phyloP scores from a whole-genome alignment of 257 asterid species.

The Hygrophila difformis region DNA sequence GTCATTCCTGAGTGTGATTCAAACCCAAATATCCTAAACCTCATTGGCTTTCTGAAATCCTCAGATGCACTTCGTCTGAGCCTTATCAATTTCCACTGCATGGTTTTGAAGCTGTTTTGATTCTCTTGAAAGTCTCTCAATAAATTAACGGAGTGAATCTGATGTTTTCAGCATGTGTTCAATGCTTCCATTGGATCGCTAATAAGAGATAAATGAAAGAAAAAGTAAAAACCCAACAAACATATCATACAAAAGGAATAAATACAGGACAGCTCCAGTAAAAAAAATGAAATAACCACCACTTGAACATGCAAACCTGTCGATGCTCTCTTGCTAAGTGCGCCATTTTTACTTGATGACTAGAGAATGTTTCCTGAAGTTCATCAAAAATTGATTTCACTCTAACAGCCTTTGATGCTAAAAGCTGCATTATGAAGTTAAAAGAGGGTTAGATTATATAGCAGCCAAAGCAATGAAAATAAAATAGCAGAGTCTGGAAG shows the following conservation, averaged over 20 bases:
- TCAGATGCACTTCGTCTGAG: conserved; percentile 38
- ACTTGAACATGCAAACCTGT: no score
- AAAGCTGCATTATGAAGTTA: conserved; percentile 27
- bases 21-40: conserved; percentile 56
- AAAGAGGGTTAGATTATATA: neutral
- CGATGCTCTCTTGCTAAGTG: no score
- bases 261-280: conserved; percentile 4
- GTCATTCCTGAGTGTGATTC: neutral
- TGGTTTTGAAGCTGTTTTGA: conserved; percentile 42
- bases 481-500: neutral
- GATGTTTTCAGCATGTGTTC: conserved; percentile 44
- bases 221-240: conserved; percentile 8
- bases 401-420: no score
- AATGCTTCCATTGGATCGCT: conserved; percentile 39
- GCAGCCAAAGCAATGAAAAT: conserved; percentile 1
- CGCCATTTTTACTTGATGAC: no score
- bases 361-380: no score
- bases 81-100: conserved; percentile 35
- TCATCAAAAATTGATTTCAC: no score
- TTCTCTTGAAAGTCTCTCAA: conserved; percentile 43
- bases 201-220: no score
- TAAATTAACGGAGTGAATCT: conserved; percentile 29
- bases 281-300: no score
- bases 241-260: conserved; percentile 2
- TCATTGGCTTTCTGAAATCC: no score